Percentiles rank a stretch among this genome's conserved stretches.
These are phyloP conservation scores for Phytophthora pistaciae DNA, from an alignment of 352 stramenopile species.

Conservation along the genomic window DNA sequence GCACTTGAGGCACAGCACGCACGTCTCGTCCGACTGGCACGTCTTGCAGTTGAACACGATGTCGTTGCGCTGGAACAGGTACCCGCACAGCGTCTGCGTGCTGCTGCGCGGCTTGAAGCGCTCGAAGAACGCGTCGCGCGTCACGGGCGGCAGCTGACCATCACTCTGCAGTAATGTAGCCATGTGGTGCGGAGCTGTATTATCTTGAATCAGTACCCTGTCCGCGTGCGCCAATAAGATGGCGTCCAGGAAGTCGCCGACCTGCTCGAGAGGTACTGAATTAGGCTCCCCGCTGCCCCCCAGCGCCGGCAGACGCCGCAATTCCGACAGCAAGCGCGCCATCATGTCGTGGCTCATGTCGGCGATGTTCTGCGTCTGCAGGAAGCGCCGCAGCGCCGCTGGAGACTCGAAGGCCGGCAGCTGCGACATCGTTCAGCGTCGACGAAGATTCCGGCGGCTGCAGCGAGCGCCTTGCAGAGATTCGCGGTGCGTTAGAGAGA, in stretches of 20 bases:
- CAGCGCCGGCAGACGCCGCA: conserved; percentile 24
- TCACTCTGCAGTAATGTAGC: conserved; percentile 14
- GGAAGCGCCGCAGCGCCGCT: conserved; percentile 29
- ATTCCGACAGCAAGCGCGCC: conserved; percentile 27
- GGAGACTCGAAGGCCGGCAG: conserved; percentile 6
- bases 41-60: conserved; percentile 99
- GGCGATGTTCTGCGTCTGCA: conserved; percentile 25
- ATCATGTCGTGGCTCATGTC: conserved; percentile 21
- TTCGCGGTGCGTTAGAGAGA: neutral
- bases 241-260: conserved; percentile 55
- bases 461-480: neutral
- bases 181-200: neutral
- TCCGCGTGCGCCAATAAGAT: conserved; percentile 57
- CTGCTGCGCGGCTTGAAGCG: conserved; percentile 65
- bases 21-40: conserved; percentile 98
- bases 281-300: conserved; percentile 6
- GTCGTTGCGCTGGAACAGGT: conserved; percentile 97
- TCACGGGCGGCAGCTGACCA: conserved; percentile 29
- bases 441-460: conserved; percentile 1
- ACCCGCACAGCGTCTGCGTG: conserved; percentile 90
- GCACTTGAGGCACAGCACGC: conserved; percentile 97
- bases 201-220: conserved; percentile 16
- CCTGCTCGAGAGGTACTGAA: conserved; percentile 36
- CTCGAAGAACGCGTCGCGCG: conserved; percentile 67
- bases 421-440: conserved; percentile 13